Conservation (phyloP, 768 basidiomycete species). For the Boletus subcaerulescens region DNA sequence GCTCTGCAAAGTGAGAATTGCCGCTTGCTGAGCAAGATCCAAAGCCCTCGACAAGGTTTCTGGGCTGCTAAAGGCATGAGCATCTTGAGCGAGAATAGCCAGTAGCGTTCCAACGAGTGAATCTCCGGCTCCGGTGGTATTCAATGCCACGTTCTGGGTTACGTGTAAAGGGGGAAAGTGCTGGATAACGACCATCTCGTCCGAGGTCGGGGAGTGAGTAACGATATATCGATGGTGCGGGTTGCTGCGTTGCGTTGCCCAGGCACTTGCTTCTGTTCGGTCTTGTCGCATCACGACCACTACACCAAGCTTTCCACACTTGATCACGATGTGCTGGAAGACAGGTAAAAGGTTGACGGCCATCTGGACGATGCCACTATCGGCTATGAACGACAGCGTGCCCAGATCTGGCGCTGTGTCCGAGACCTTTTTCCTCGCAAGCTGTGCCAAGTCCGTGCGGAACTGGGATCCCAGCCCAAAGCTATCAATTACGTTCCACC, state of each 20-base stretch:
- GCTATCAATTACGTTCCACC: constrained; percentile 66
- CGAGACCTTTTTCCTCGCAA: constrained; percentile 46
- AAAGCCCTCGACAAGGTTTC: constrained; percentile 44
- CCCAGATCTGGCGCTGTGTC: constrained; percentile 40
- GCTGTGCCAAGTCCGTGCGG: constrained; percentile 60
- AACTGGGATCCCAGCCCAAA: constrained; percentile 67
- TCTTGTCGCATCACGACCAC: constrained; percentile 58
- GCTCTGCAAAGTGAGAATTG: constrained; percentile 56
- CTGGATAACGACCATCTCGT: constrained; percentile 57
- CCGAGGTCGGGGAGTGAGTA: constrained; percentile 42
- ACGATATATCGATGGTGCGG: constrained; percentile 48
- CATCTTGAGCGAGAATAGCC: constrained; percentile 53
- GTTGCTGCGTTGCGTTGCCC: constrained; percentile 51
- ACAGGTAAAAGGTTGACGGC: constrained; percentile 80
- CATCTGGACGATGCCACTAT: constrained; percentile 75
- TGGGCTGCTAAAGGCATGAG: constrained; percentile 46
- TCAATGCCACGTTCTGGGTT: constrained; percentile 43
- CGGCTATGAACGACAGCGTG: constrained; percentile 60
- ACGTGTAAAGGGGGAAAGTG: constrained; percentile 64
- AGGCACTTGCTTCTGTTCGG: constrained; percentile 40
- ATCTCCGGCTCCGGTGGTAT: constrained; percentile 92
- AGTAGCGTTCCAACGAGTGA: constrained; percentile 82
- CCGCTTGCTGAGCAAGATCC: constrained; percentile 60
- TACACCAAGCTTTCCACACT: constrained; percentile 73
- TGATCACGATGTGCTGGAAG: constrained; percentile 81